Evolutionary conservation across 2,329 filamentous ascomycete genomes (phyloP), one percentile per base, ranked within the genome.

Genomic region (Hypoxylon sp.): DNA sequence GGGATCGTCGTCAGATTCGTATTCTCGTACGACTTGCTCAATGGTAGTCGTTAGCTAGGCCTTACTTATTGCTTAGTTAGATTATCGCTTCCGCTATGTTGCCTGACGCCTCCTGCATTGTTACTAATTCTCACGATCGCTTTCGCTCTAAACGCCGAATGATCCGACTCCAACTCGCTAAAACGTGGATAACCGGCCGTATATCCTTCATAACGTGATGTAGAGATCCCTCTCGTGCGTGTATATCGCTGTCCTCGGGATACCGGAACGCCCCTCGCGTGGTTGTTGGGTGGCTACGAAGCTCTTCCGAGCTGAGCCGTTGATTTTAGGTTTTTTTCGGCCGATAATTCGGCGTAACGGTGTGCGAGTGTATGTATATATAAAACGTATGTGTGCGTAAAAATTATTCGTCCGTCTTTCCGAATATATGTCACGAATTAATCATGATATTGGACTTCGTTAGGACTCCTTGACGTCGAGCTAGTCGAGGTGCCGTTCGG

Each of bases 401-500:
- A 32, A 32, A 10, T 48, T 9, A 3, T 51, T 13, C 21, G 49
- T 23, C 11, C 17, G 7, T 36, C 5, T 11, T 4, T 7, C 19
- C 6, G 17, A 14, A 5, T 60, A 25, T 23, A 17, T 11, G 19
- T 14, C n/a, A 21, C 32, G 4, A n/a, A 32, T 74, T 63, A 76
- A 55, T 75, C 74, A 63, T 77, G 75, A 60, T 75, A 76, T 7
- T 76, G 71, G 50, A 73, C 68, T 38, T 66, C 69, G 38, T 69
- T 63, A 19, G 65, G 50, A 51, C 69, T 73, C 3, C 60, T 61
- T 13, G 69, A 70, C 1, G 72, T 66, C 3, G 73, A 69, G 2
- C 36, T 43, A 1, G 67, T 52, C 1, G 75, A 75, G 9, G 67
- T 69, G 45, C 76, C 75, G 38, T 78, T 77, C 5, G 73, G 70